phyloP scores from a whole-genome alignment of 2,329 filamentous ascomycete species.

The Dendrostoma leiphaemia region DNA sequence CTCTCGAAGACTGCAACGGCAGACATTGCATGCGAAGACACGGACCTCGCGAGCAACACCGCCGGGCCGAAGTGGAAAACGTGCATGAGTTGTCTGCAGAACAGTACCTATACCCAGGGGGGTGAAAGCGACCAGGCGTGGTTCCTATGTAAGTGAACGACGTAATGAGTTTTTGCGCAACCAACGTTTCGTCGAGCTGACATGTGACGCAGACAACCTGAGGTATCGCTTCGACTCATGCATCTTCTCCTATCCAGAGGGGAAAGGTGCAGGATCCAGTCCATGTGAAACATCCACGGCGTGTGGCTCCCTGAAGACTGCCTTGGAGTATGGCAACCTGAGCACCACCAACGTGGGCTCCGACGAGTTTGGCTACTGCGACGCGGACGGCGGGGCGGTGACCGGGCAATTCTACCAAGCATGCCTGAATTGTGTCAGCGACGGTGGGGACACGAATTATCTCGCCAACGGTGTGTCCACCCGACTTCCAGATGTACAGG shows the following conservation, averaged over 20 bases:
- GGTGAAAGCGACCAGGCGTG: constrained; percentile 52
- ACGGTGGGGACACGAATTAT: constrained; percentile 39
- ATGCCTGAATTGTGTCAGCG: constrained; percentile 46
- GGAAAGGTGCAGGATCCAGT: constrained; percentile 39
- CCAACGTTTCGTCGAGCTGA: not conserved
- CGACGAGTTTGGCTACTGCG: constrained; percentile 17
- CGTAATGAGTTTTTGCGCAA: too few species aligned
- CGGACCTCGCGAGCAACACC: constrained; percentile 35
- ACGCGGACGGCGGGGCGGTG: constrained; percentile 36
- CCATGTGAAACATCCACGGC: constrained; percentile 51
- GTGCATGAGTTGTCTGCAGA: constrained; percentile 53
- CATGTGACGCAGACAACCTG: constrained; percentile 44
- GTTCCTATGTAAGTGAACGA: constrained; percentile 51
- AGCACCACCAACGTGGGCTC: not conserved
- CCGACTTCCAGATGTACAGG: not conserved
- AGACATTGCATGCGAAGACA: constrained; percentile 49
- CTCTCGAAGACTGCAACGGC: constrained; percentile 42
- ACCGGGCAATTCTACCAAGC: constrained; percentile 31
- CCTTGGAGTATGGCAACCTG: constrained; percentile 38
- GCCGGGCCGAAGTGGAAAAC: constrained; percentile 45
- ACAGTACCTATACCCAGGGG: constrained; percentile 45
- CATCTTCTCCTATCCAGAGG: constrained; percentile 51
- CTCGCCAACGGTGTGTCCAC: constrained; percentile 48
- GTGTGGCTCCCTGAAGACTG: constrained; percentile 43
- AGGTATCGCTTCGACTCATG: constrained; percentile 52